phyloP scores from a whole-genome alignment of 2,329 filamentous ascomycete genomes.

The Rutstroemia sp. region DNA sequence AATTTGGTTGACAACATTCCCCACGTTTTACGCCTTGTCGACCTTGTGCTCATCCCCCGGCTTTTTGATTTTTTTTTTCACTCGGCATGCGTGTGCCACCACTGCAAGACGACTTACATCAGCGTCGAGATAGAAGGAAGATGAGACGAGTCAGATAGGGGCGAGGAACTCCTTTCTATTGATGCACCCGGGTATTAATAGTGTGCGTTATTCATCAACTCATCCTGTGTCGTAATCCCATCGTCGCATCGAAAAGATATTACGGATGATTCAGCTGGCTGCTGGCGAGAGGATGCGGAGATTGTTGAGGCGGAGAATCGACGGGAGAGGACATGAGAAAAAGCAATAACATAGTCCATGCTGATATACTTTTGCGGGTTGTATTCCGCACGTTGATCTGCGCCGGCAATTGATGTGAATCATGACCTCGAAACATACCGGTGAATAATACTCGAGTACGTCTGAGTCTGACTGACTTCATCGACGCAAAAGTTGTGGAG shows the following conservation, averaged over 20 bases:
- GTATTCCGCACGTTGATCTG: too few relatives aligned
- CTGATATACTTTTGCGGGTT: too few relatives aligned
- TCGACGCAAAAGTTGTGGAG: background rate
- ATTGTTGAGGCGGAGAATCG: background rate
- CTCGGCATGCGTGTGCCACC: background rate
- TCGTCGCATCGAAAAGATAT: too few relatives aligned
- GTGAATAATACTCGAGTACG: too few relatives aligned
- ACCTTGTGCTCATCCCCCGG: background rate
- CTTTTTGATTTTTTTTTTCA: background rate
- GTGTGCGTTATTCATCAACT: too few relatives aligned
- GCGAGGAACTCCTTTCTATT: background rate
- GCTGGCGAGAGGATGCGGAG: background rate
- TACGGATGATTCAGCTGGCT: background rate
- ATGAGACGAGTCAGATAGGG: background rate
- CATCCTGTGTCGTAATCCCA: too few relatives aligned
- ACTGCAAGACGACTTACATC: background rate
- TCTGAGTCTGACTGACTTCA: background rate
- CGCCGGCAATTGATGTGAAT: too few relatives aligned
- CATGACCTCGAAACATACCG: too few relatives aligned
- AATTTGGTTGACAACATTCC: background rate
- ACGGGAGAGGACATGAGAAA: too few relatives aligned
- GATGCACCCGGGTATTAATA: background rate
- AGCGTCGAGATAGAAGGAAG: background rate
- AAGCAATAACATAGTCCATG: background rate
- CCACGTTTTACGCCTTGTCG: background rate